Conservation (phyloP, 2,329 filamentous ascomycete genomes). For the Pseudocercospora fuligena region DNA sequence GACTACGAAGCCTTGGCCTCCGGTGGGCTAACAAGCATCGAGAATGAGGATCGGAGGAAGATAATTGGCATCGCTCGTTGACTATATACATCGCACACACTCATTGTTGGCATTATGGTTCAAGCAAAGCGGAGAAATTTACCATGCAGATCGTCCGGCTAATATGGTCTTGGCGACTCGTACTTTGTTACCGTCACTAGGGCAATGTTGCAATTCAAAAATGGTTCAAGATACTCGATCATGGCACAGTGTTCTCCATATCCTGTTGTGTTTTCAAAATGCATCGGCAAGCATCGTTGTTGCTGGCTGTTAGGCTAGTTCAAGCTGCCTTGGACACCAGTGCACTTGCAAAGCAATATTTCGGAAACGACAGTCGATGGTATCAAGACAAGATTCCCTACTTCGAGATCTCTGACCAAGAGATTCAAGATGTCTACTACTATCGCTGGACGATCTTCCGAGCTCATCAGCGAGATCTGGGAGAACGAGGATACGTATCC, state of each 20-base stretch:
- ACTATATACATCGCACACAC: neutral
- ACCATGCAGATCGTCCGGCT: neutral
- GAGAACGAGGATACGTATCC: constrained; percentile 49
- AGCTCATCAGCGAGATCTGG: constrained; percentile 51
- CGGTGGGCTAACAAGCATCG: neutral
- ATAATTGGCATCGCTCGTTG: neutral
- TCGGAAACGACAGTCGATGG: constrained; percentile 49
- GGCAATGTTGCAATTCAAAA: neutral
- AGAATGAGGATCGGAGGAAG: neutral
- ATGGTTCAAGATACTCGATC: neutral
- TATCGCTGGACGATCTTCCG: constrained; percentile 53
- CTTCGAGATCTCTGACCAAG: constrained; percentile 46
- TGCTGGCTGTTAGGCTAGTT: neutral
- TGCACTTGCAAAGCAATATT: constrained; percentile 42
- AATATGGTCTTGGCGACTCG: neutral
- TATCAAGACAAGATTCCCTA: constrained; percentile 46
- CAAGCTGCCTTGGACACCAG: constrained; percentile 35
- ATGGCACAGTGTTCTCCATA: neutral
- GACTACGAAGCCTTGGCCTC: no score
- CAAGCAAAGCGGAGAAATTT: neutral
- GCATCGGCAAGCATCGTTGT: neutral
- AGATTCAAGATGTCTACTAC: constrained; percentile 51
- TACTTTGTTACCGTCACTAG: neutral
- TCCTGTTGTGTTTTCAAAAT: neutral
- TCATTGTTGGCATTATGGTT: neutral